Evolutionary conservation across 768 basidiomycete genomes (phyloP).

Genomic region (Xerocomellus amylosporus): DNA sequence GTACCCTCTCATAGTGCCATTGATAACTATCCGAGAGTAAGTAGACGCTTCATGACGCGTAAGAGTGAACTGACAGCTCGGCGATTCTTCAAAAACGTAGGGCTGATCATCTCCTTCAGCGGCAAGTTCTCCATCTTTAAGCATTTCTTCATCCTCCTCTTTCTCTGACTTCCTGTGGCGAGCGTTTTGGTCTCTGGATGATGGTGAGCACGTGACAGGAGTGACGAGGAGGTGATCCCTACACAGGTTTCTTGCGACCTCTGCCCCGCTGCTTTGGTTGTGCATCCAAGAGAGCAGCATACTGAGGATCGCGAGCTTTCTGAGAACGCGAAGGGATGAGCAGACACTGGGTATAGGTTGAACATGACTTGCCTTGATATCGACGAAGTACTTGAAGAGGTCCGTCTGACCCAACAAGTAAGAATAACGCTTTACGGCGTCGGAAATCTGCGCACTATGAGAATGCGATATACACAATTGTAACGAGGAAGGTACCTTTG

Average conservation of each 20-base stretch:
- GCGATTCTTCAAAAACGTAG: slow-evolving; percentile 92
- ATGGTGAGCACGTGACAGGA: slow-evolving; percentile 2
- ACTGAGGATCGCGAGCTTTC: slow-evolving; percentile 90
- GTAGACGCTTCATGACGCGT: neutral
- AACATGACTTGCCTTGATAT: slow-evolving; percentile 70
- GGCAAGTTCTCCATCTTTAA: slow-evolving; percentile 81
- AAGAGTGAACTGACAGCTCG: slow-evolving; percentile 59
- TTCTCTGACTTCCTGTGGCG: slow-evolving; percentile 96
- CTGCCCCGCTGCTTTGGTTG: slow-evolving; percentile 84
- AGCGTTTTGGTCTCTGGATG: slow-evolving; percentile 62
- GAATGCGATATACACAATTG: neutral
- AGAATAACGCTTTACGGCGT: slow-evolving; percentile 94
- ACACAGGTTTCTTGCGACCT: slow-evolving; percentile 80
- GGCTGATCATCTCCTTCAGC: slow-evolving; percentile 85
- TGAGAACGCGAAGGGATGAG: slow-evolving; percentile 30
- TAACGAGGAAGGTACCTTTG: slow-evolving; percentile 54
- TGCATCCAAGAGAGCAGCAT: slow-evolving; percentile 83
- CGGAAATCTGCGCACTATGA: slow-evolving; percentile 59
- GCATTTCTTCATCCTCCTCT: slow-evolving; percentile 94
- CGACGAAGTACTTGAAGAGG: slow-evolving; percentile 96
- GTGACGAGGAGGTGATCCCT: slow-evolving; percentile 27
- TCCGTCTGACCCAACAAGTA: slow-evolving; percentile 99
- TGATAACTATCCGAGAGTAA: slow-evolving; percentile 57
- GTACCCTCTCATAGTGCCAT: slow-evolving; percentile 88
- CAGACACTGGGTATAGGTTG: neutral